phyloP scores from a whole-genome alignment of 345 rosid genomes.

The Cardamine occulta region DNA sequence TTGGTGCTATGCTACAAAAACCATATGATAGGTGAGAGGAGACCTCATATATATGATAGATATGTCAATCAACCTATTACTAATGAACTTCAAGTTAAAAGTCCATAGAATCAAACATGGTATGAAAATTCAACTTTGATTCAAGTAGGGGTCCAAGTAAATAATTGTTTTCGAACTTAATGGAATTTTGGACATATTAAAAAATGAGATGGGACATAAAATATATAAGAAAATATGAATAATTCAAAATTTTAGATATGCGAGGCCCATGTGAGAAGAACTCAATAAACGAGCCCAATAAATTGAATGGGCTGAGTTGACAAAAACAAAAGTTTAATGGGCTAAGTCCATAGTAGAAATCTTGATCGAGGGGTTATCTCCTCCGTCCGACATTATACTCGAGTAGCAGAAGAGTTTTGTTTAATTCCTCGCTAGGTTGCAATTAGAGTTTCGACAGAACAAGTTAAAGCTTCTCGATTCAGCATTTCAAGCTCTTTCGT shows the following conservation, averaged over 20 bases:
- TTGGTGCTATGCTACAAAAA: background rate
- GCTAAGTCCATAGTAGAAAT: constrained; percentile 25
- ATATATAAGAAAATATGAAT: no score
- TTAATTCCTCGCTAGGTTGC: constrained; percentile 7
- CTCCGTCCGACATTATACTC: background rate
- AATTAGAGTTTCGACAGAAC: constrained; percentile 5
- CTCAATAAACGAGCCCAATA: constrained; percentile 1
- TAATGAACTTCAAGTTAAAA: background rate
- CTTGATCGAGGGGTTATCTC: constrained; percentile 41
- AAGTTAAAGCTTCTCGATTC: constrained; percentile 24
- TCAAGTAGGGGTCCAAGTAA: background rate
- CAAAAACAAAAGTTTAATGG: background rate
- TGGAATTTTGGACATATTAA: no score
- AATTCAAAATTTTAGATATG: background rate
- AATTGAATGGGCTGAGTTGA: background rate
- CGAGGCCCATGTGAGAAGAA: background rate
- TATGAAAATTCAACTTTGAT: background rate
- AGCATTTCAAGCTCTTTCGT: background rate
- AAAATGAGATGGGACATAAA: background rate
- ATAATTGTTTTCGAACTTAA: background rate
- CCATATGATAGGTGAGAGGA: background rate
- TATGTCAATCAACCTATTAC: background rate
- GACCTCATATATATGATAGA: background rate
- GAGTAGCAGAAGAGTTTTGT: constrained; percentile 4
- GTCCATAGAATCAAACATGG: background rate